Conservation (phyloP, 345 rosid genomes). For the Hirschfeldia incana region DNA sequence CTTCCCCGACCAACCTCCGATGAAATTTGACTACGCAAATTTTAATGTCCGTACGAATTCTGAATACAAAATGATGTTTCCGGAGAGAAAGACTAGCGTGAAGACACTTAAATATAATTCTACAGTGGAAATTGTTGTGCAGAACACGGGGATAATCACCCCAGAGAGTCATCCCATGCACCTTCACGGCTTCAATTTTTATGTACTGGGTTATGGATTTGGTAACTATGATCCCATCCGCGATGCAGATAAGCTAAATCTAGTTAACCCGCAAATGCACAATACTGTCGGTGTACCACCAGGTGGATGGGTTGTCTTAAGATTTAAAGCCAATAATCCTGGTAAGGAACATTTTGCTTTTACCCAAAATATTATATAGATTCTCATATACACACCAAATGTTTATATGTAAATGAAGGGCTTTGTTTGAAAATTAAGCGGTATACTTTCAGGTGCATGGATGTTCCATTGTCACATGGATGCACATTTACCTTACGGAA, state of each 20-base stretch:
- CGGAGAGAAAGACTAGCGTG: constrained; percentile 56
- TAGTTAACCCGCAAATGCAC: constrained; percentile 55
- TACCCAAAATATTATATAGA: not conserved
- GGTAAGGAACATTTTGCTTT: constrained; percentile 41
- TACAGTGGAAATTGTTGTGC: constrained; percentile 64
- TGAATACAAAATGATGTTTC: constrained; percentile 35
- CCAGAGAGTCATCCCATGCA: constrained; percentile 89
- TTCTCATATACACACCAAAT: not conserved
- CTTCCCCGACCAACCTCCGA: constrained; percentile 63
- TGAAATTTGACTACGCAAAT: constrained; percentile 59
- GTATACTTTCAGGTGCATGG: constrained; percentile 19
- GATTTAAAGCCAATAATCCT: constrained; percentile 81
- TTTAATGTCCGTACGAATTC: not conserved
- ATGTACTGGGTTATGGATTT: constrained; percentile 78
- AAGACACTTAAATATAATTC: constrained; percentile 60
- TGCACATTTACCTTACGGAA: constrained; percentile 26
- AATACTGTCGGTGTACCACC: constrained; percentile 77
- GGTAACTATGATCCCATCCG: constrained; percentile 58
- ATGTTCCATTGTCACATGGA: constrained; percentile 37
- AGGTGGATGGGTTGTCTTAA: constrained; percentile 72
- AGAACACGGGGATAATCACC: constrained; percentile 57
- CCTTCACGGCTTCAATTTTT: constrained; percentile 73
- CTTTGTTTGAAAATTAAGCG: not conserved
- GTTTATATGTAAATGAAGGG: not conserved
- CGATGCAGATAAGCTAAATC: constrained; percentile 52